Evolutionary conservation across 2,329 filamentous ascomycete genomes (phyloP).

Genomic region (Ascochyta koolunga): DNA sequence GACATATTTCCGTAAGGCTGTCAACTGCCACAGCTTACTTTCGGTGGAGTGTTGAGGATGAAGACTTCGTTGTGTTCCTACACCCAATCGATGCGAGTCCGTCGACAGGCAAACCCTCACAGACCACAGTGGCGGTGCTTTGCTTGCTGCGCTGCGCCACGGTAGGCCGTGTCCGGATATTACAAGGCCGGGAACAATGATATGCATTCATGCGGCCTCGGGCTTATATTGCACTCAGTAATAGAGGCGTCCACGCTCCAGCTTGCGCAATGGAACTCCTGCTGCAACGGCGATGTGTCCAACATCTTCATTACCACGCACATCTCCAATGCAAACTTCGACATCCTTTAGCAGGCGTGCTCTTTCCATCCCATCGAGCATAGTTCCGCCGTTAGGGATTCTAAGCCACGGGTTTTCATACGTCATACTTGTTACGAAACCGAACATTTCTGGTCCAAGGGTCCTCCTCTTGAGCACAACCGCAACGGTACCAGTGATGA

Average conservation of each 20-base stretch:
- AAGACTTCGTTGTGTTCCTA: background rate
- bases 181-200: conserved; percentile 3
- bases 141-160: conserved; percentile 19
- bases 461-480: conserved; percentile 36
- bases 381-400: conserved; percentile 36
- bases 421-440: conserved; percentile 47
- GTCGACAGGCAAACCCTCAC: background rate
- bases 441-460: conserved; percentile 44
- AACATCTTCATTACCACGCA: conserved; percentile 32
- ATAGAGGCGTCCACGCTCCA: conserved; percentile 38
- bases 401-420: conserved; percentile 44
- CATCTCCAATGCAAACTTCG: conserved; percentile 40
- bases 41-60: background rate
- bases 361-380: conserved; percentile 42
- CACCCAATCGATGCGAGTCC: background rate
- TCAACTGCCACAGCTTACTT: background rate
- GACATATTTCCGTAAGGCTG: background rate
- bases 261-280: conserved; percentile 32
- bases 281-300: conserved; percentile 48
- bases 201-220: conserved; percentile 3
- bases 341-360: conserved; percentile 43
- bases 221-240: conserved; percentile 12
- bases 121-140: conserved; percentile 2
- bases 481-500: conserved; percentile 25
- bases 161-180: conserved; percentile 13